phyloP scores from a whole-genome alignment of 805 yeast genomes.

The Wickerhamiella bombiphila region DNA sequence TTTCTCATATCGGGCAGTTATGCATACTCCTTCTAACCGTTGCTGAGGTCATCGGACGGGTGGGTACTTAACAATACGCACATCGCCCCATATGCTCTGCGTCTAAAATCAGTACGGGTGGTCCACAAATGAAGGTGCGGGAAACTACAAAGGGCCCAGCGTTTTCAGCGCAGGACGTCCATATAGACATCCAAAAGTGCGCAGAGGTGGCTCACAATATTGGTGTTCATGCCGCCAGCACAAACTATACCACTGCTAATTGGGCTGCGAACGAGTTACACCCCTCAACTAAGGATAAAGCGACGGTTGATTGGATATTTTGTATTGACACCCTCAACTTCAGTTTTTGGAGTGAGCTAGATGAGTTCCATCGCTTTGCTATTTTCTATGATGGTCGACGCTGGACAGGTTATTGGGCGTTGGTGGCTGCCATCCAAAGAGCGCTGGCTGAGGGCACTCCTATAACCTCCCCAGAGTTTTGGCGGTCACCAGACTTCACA shows the following conservation, averaged over 20 bases:
- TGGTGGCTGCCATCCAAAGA: constrained; percentile 30
- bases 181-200: constrained; percentile 20
- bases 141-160: constrained; percentile 18
- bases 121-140: constrained; percentile 12
- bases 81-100: too few relatives aligned
- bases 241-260: constrained; percentile 24
- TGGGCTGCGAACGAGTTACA: constrained; percentile 28
- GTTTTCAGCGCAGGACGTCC: constrained; percentile 20
- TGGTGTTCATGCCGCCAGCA: constrained; percentile 18
- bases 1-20: too few relatives aligned
- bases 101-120: too few relatives aligned
- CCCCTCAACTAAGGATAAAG: constrained; percentile 16
- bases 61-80: too few relatives aligned
- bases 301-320: constrained; percentile 28
- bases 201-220: constrained; percentile 22
- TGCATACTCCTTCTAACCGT: too few relatives aligned
- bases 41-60: too few relatives aligned
- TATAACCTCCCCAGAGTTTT: constrained; percentile 25
- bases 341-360: constrained; percentile 30
- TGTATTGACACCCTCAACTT: constrained; percentile 30
- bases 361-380: constrained; percentile 23
- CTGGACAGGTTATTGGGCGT: constrained; percentile 34
- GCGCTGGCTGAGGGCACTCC: constrained; percentile 28
- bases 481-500: constrained; percentile 21
- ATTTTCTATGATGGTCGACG: constrained; percentile 22